A percentile compares a stretch with the other conserved stretches of the same genome.
Evolutionary conservation across 345 rosid species (phyloP).

Genomic region (Corymbia maculata): DNA sequence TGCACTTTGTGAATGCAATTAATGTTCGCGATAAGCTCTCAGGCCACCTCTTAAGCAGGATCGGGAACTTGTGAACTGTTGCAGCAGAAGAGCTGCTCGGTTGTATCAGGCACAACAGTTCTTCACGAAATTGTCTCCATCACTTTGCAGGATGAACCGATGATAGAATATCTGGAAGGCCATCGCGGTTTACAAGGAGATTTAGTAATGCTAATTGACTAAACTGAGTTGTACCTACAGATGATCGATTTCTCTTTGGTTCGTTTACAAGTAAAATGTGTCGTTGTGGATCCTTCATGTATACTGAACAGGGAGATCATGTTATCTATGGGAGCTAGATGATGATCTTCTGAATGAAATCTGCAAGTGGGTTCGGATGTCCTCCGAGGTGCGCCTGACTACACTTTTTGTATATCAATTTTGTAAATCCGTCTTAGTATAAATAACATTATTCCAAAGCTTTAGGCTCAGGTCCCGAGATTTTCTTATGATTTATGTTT

Average conservation of each 20-base stretch:
- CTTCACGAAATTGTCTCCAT: neutral
- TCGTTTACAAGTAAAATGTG: neutral
- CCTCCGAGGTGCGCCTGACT: neutral
- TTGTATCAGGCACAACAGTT: neutral
- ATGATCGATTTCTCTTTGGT: neutral
- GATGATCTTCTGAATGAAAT: fast-evolving
- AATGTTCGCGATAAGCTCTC: neutral
- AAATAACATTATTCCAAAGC: neutral
- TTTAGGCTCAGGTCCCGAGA: neutral
- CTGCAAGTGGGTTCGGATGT: neutral
- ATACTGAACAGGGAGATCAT: neutral
- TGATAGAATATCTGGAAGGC: neutral
- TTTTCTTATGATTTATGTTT: neutral
- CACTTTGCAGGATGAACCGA: fast-evolving
- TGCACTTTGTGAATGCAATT: neutral
- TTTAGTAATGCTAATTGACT: neutral
- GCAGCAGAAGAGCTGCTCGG: fast-evolving
- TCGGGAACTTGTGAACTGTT: neutral
- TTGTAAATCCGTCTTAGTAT: neutral
- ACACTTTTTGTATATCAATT: neutral
- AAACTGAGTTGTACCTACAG: neutral
- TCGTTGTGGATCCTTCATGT: neutral
- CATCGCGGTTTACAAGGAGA: neutral
- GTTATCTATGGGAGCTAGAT: neutral
- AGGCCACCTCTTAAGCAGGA: fast-evolving